Evolutionary conservation across 2,329 filamentous ascomycete species (phyloP).

Genomic region (Fusarium coicis): DNA sequence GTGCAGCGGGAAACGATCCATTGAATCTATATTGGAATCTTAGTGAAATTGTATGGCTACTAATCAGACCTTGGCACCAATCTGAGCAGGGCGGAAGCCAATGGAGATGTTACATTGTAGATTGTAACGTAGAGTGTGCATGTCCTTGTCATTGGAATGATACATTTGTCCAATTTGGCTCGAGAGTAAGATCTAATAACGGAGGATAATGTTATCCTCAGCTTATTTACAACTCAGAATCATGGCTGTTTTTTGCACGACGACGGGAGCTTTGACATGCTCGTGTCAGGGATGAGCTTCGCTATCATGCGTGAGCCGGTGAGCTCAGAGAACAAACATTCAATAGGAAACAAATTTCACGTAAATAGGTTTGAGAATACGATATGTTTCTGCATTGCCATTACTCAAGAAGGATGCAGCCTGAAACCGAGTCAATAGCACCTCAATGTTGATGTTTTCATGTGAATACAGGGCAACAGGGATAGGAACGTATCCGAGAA

Average conservation of each 20-base stretch:
- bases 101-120: not conserved
- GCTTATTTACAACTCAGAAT: not conserved
- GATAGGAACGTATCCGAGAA: not conserved
- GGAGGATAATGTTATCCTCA: not conserved
- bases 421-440: slow-evolving; percentile 7
- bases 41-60: slow-evolving; percentile 3
- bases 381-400: not conserved
- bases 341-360: not conserved
- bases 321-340: slow-evolving; percentile 2
- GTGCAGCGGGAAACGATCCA: not conserved
- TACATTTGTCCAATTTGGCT: not conserved
- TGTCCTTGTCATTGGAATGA: not conserved
- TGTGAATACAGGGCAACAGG: not conserved
- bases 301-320: not conserved
- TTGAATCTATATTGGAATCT: not conserved
- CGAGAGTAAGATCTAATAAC: not conserved
- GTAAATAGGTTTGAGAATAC: not conserved
- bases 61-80: not conserved
- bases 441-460: not conserved
- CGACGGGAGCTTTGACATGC: not conserved
- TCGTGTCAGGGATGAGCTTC: not conserved
- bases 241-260: not conserved
- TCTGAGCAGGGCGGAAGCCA: too few species aligned
- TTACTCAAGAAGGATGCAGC: not conserved
- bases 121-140: not conserved